phyloP scores from a whole-genome alignment of 176 grass and related monocot species.

The Bromus sterilis region DNA sequence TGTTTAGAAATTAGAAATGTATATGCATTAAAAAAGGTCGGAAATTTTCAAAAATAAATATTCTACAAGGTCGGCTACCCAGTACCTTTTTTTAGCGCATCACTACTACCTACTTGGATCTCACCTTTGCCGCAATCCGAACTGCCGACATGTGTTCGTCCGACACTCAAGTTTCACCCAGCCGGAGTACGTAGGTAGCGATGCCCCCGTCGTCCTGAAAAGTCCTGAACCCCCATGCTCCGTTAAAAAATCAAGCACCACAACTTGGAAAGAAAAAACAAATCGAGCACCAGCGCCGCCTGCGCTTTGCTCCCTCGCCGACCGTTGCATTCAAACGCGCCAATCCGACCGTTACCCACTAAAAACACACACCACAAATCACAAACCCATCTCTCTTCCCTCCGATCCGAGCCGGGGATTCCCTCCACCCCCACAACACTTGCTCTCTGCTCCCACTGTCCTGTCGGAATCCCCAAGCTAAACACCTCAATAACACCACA shows the following conservation, averaged over 20 bases:
- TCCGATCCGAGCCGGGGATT: neutral
- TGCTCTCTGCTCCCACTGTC: neutral
- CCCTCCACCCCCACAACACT: neutral
- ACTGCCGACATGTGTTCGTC: too few relatives aligned
- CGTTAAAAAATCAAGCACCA: neutral
- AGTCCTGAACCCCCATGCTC: too few relatives aligned
- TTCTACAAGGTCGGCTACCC: too few relatives aligned
- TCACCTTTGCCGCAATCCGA: too few relatives aligned
- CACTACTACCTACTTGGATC: too few relatives aligned
- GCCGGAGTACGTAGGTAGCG: too few relatives aligned
- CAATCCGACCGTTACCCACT: slow-evolving; percentile 57
- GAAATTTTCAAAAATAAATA: too few relatives aligned
- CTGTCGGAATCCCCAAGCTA: neutral
- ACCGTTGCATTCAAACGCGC: slow-evolving; percentile 63
- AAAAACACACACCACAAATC: slow-evolving; percentile 8
- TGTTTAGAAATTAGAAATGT: too few relatives aligned
- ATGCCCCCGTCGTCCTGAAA: too few relatives aligned
- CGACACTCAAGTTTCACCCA: too few relatives aligned
- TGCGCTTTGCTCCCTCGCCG: neutral
- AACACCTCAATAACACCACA: slow-evolving; percentile 2
- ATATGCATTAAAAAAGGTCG: too few relatives aligned
- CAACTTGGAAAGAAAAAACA: neutral
- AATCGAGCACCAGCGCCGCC: neutral
- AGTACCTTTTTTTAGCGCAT: too few relatives aligned
- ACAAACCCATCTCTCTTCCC: neutral